phyloP scores from a whole-genome alignment of 495 filamentous ascomycete genomes.

The Lasiosphaeriaceae sp. region DNA sequence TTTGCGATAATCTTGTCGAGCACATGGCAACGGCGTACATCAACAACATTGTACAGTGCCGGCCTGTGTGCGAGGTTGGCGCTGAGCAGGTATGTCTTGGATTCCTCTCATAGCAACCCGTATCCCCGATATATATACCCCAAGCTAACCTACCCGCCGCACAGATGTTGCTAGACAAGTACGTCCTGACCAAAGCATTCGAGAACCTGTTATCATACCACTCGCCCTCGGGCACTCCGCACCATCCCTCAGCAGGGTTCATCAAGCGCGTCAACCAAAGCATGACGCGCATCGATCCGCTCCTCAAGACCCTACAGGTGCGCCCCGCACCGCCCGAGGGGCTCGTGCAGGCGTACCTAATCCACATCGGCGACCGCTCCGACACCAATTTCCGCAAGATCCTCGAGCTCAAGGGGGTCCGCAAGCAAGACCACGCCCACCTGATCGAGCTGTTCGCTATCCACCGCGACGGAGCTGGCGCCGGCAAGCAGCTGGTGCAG shows the following conservation, averaged over 20 bases:
- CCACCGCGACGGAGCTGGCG: conserved; percentile 61
- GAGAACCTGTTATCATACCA: conserved; percentile 61
- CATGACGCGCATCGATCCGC: conserved; percentile 82
- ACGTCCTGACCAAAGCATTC: conserved; percentile 82
- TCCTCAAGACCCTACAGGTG: conserved; percentile 96
- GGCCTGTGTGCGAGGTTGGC: conserved; percentile 84
- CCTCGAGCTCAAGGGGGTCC: conserved; percentile 86
- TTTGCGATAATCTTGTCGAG: conserved; percentile 92
- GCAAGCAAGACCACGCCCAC: conserved; percentile 73
- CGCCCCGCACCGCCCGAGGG: conserved; percentile 86
- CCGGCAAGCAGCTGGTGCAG: conserved; percentile 53
- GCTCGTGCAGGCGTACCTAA: conserved; percentile 93
- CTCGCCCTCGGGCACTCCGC: conserved; percentile 25
- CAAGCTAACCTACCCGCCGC: not conserved
- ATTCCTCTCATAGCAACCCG: not conserved
- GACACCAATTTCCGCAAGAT: conserved; percentile 96
- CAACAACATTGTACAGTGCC: conserved; percentile 79
- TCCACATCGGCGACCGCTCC: conserved; percentile 85
- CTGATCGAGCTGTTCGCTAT: conserved; percentile 87
- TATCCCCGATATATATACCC: not conserved
- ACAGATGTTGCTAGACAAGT: conserved; percentile 88
- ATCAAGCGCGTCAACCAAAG: conserved; percentile 81
- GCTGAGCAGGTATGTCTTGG: conserved; percentile 83
- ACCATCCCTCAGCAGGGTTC: conserved; percentile 52
- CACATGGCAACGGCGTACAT: conserved; percentile 75